phyloP scores from a whole-genome alignment of 352 stramenopile genomes.

The Lagenidium giganteum region DNA sequence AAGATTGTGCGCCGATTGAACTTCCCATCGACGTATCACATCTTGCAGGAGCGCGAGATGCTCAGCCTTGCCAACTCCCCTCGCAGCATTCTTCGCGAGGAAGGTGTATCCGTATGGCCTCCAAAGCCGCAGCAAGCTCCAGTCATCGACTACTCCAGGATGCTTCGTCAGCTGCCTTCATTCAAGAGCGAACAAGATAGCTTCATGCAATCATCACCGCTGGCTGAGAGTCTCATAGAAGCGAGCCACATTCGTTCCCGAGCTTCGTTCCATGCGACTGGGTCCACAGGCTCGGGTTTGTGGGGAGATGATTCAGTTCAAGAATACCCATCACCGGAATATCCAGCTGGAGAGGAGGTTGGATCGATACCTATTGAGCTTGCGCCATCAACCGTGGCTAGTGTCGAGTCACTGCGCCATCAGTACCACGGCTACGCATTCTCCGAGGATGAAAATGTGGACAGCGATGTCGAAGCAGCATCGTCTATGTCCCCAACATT shows the following conservation, averaged over 20 bases:
- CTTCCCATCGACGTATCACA: constrained; percentile 70
- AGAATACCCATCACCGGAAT: too few relatives aligned
- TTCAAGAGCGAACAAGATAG: constrained; percentile 51
- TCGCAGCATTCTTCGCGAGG: constrained; percentile 39
- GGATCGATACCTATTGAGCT: too few relatives aligned
- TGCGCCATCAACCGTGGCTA: too few relatives aligned
- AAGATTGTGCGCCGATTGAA: constrained; percentile 63
- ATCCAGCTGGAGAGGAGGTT: too few relatives aligned
- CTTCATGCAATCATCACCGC: constrained; percentile 47
- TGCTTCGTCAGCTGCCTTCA: constrained; percentile 35
- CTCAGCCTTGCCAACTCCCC: constrained; percentile 57
- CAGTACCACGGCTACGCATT: constrained; percentile 78
- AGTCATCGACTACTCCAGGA: constrained; percentile 39
- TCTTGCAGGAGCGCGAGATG: constrained; percentile 70
- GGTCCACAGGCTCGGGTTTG: constrained; percentile 10
- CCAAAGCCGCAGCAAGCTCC: constrained; percentile 29
- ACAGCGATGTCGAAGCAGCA: constrained; percentile 48
- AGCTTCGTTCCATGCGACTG: constrained; percentile 41
- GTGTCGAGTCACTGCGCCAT: too few relatives aligned
- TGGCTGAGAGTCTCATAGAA: constrained; percentile 52
- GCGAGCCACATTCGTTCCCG: constrained; percentile 34
- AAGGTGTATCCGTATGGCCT: constrained; percentile 18
- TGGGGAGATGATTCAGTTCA: constrained; percentile 1
- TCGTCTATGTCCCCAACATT: constrained; percentile 5
- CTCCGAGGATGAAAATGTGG: constrained; percentile 70